Base-by-base conservation (phyloP, 805 yeast genomes). In the Gaillardinia entomophila region DNA sequence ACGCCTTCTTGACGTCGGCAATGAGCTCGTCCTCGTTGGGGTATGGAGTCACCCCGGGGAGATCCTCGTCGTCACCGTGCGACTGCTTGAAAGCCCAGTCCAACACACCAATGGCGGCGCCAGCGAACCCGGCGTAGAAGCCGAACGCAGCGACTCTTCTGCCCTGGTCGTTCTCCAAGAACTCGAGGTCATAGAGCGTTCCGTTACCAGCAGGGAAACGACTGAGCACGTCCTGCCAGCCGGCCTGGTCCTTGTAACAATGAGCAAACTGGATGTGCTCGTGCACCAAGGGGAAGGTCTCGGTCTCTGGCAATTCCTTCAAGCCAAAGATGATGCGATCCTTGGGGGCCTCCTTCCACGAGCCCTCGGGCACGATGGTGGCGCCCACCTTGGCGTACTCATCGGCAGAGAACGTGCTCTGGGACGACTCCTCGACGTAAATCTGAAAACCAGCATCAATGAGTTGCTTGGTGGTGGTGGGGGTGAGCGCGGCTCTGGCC, bases 131-230 rank as follows among this genome's bases (percentile, higher is more conserved):
- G 28, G 99, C 98, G 60, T 90, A 90, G 71, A 77, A 92, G n/a
- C 99, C 99, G 57, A 92, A 92, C 6, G 98, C 98, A 28, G 99
- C 99, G 18, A 92, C 99, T 66, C 99, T 84, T 71, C 98, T 84
- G 23, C 97, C 97, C 53, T 77, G 79, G 48, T 83, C 96, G 57
- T 92, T 87, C 60, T 85, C 94, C 57, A 92, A 70, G 55, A 92
- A 92, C 66, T 92, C 99, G 45, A 92, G 70, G 58, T 92, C 99
- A 57, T 92, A 92, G 45, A 92, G 73, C 11, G 76, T 73, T 48
- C 98, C 97, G 37, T 83, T 76, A 31, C 99, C 99, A 25, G 75
- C 80, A 32, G 94, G 94, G 69, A 88, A 92, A 60, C 99, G 77
- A 37, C 71, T 56, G 49, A 92, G 66, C 12, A 92, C 97, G 38